Percentiles rank a stretch among this genome's conserved stretches.
Evolutionary conservation across 108 stramenopile species (phyloP).

Genomic region (Pseudonitzschia delicatissima): DNA sequence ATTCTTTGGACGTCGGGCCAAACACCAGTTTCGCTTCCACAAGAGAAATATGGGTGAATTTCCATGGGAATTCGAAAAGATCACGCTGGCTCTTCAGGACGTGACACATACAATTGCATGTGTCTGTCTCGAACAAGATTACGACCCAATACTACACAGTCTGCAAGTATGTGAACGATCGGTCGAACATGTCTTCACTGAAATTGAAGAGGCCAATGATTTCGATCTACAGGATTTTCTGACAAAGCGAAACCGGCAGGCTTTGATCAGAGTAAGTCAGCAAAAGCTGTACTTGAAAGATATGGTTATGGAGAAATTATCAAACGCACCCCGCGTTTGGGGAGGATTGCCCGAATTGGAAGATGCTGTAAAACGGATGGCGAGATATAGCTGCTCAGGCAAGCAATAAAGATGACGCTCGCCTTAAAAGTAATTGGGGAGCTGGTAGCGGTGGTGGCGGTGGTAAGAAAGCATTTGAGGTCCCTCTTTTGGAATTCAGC

Average conservation of each 20-base stretch:
- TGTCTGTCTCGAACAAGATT: conserved; percentile 19
- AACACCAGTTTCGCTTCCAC: conserved; percentile 13
- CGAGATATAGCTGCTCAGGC: conserved; percentile 23
- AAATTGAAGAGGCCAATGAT: conserved; percentile 17
- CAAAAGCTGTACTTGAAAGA: conserved; percentile 24
- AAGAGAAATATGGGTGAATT: conserved; percentile 18
- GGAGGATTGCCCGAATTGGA: conserved; percentile 14
- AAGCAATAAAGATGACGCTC: conserved; percentile 15
- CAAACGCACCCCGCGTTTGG: conserved; percentile 12
- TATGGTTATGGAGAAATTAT: conserved; percentile 8
- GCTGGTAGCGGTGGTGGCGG: conserved; percentile 4
- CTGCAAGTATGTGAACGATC: conserved; percentile 23
- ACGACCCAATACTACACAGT: conserved; percentile 11
- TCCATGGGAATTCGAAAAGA: conserved; percentile 26
- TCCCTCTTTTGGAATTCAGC: conserved; percentile 22
- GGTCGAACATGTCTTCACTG: conserved; percentile 19
- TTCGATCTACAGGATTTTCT: conserved; percentile 23
- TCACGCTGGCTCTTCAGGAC: conserved; percentile 19
- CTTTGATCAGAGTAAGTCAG: conserved; percentile 23
- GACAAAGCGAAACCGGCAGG: conserved; percentile 16
- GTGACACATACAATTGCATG: conserved; percentile 15
- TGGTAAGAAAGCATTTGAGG: conserved; percentile 8
- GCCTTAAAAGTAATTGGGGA: conserved; percentile 6
- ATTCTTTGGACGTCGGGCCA: conserved; percentile 20
- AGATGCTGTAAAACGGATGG: conserved; percentile 6